Percentiles rank a stretch among this genome's conserved stretches.
phyloP scores from a whole-genome alignment of 345 rosid species.

The Salix purpurea region DNA sequence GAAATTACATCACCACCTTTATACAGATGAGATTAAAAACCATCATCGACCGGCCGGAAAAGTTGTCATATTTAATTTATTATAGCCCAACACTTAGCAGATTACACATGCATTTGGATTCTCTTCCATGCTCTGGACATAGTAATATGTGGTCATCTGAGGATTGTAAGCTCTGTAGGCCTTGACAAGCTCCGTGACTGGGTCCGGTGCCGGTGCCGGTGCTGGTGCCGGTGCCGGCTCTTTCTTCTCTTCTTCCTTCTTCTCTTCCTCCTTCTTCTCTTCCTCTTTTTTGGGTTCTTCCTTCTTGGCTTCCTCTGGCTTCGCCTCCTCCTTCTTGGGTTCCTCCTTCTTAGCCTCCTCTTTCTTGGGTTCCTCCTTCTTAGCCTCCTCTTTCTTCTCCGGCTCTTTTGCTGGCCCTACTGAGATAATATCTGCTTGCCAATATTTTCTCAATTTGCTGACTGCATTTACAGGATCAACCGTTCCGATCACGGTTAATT shows the following conservation, averaged over 20 bases:
- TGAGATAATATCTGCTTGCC: constrained; percentile 59
- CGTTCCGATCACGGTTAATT: constrained; percentile 63
- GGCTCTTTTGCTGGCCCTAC: constrained; percentile 90
- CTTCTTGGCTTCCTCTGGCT: constrained; percentile 36
- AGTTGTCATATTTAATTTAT: neutral
- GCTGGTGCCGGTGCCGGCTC: neutral
- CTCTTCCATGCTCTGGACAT: constrained; percentile 87
- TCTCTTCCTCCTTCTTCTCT: constrained; percentile 36
- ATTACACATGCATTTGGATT: constrained; percentile 91
- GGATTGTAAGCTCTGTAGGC: constrained; percentile 86
- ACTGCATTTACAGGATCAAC: constrained; percentile 71
- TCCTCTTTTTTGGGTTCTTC: constrained; percentile 61
- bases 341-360: constrained; percentile 48
- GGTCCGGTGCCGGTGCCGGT: constrained; percentile 44
- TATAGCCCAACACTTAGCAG: constrained; percentile 21
- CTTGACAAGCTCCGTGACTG: constrained; percentile 65
- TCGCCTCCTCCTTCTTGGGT: constrained; percentile 18
- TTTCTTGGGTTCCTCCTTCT: constrained; percentile 48
- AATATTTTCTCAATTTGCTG: constrained; percentile 73
- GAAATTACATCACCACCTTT: constrained; percentile 19
- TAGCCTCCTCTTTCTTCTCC: constrained; percentile 53
- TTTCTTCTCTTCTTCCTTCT: constrained; percentile 30
- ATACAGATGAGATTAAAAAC: constrained; percentile 31
- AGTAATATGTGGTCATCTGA: constrained; percentile 58
- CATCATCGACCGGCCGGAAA: constrained; percentile 15